Evolutionary conservation across 441 rosid genomes (phyloP).

Genomic region (Eruca vesicaria): DNA sequence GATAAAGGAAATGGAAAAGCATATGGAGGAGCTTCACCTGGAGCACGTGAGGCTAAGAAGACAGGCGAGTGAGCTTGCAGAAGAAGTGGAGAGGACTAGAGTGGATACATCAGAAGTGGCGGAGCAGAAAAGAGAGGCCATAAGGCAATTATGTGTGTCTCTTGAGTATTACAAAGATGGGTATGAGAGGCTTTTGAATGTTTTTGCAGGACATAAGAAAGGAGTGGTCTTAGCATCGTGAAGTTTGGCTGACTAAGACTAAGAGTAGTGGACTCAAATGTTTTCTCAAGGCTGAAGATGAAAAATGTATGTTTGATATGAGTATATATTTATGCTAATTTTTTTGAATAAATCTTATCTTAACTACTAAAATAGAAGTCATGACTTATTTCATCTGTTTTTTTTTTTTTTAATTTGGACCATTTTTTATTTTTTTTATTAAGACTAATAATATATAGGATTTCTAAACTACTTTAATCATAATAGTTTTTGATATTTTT

Average conservation of each 20-base stretch:
- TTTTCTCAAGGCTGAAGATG: too few species aligned
- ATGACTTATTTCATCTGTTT: too few species aligned
- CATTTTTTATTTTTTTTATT: too few species aligned
- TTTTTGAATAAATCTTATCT: too few species aligned
- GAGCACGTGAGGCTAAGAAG: constrained; percentile 55
- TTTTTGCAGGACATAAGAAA: constrained; percentile 40
- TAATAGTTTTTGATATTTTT: too few species aligned
- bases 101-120: constrained; percentile 52
- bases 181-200: constrained; percentile 54
- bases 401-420: too few species aligned
- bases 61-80: constrained; percentile 45
- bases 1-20: constrained; percentile 53
- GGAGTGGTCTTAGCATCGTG: constrained; percentile 46
- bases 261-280: too few species aligned
- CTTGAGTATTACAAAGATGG: constrained; percentile 72
- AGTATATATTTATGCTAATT: too few species aligned
- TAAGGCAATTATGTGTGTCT: constrained; percentile 81
- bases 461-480: too few species aligned
- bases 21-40: constrained; percentile 53
- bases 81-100: constrained; percentile 63
- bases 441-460: too few species aligned
- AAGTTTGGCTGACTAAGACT: neutral
- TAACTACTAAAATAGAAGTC: too few species aligned
- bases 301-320: too few species aligned
- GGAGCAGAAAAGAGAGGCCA: constrained; percentile 88